phyloP scores from a whole-genome alignment of 225 moss, liverwort and hornwort species.

The Pleurozium schreberi region DNA sequence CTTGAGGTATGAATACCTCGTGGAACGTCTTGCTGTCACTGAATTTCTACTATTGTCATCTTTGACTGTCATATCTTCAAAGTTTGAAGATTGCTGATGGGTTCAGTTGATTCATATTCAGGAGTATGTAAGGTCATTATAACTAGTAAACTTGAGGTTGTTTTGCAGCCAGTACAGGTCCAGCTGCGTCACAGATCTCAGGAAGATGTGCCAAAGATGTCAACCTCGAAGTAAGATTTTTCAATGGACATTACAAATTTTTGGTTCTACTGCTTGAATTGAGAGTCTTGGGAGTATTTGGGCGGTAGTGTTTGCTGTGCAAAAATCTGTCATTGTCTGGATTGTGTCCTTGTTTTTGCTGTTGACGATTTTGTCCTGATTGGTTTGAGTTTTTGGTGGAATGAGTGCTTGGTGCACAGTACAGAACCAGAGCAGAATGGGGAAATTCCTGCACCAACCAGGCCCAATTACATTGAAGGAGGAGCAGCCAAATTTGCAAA shows the following conservation, averaged over 20 bases:
- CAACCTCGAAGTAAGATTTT: slow-evolving; percentile 5
- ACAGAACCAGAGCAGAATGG: slow-evolving; percentile 13
- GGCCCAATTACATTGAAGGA: neutral
- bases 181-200: slow-evolving; percentile 8
- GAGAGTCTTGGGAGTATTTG: neutral
- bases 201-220: neutral
- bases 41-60: neutral
- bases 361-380: neutral
- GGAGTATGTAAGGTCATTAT: neutral
- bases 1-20: slow-evolving; percentile 3
- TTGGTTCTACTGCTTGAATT: neutral
- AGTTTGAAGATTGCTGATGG: neutral
- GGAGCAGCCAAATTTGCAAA: slow-evolving; percentile 7
- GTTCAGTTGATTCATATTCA: neutral
- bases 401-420: slow-evolving; percentile 24
- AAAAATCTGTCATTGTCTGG: neutral
- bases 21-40: neutral
- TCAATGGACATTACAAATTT: neutral
- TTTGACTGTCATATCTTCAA: neutral
- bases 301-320: neutral
- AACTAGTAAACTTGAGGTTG: neutral
- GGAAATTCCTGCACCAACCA: neutral
- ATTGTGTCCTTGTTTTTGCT: neutral
- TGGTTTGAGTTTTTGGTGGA: neutral
- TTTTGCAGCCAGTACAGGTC: slow-evolving; percentile 2